Evolutionary conservation across 1,284 basidiomycete genomes (phyloP).

Genomic region (Irpex sp.): DNA sequence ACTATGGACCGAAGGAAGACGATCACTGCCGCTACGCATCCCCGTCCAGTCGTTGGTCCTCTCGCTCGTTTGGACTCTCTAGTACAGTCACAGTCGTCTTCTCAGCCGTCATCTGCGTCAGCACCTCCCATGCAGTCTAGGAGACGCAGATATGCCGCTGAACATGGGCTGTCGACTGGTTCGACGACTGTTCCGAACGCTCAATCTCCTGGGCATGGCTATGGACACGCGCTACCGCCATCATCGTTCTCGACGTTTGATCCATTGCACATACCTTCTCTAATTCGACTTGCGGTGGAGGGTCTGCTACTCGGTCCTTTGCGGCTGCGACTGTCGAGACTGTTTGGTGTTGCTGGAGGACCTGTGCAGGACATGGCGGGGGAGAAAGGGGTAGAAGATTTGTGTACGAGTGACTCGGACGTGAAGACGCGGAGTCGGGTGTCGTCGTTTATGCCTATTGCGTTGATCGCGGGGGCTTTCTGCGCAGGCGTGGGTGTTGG

Average conservation of each 20-base stretch:
- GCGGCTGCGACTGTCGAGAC: neutral
- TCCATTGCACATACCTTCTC: neutral
- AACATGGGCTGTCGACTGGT: neutral
- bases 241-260: neutral
- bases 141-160: neutral
- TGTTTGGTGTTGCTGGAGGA: neutral
- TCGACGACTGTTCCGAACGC: neutral
- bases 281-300: neutral
- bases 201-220: no score
- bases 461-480: constrained; percentile 8
- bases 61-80: neutral
- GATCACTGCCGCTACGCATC: neutral
- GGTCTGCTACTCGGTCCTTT: neutral
- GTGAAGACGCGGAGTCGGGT: neutral
- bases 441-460: neutral
- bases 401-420: neutral
- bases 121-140: neutral
- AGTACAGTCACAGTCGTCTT: neutral
- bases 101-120: neutral
- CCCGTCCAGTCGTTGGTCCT: neutral
- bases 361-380: neutral
- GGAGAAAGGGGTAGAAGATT: neutral
- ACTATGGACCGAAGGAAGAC: neutral
- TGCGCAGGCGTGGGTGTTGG: constrained; percentile 11
- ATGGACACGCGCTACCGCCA: neutral